Percentiles rank a stretch among this genome's conserved stretches.
Conservation (phyloP, 2,329 filamentous ascomycete genomes). For the Phialophora macrospora region DNA sequence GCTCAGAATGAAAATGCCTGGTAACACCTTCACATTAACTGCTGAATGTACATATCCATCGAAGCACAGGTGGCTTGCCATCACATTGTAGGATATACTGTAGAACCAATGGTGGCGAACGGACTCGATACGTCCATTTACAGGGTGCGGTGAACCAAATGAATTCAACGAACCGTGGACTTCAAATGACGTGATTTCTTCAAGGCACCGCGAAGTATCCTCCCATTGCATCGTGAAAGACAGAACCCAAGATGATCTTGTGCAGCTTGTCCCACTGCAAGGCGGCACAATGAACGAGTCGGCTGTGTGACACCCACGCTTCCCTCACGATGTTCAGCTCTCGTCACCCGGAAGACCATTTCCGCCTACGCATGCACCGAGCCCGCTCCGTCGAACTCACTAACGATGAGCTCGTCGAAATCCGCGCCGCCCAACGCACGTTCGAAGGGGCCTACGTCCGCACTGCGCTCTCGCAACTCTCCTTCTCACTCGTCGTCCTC, state of each 20-base stretch:
- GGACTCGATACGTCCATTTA: background rate
- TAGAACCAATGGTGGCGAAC: background rate
- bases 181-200: conserved; percentile 10
- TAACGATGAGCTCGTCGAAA: conserved; percentile 84
- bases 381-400: conserved; percentile 83
- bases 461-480: conserved; percentile 92
- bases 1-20: background rate
- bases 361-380: conserved; percentile 80
- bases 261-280: background rate
- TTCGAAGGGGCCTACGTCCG: conserved; percentile 97
- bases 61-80: background rate
- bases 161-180: background rate
- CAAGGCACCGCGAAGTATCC: no score
- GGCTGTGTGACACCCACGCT: background rate
- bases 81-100: background rate
- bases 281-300: background rate
- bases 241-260: background rate
- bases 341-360: conserved; percentile 71
- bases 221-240: background rate
- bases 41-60: background rate
- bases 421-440: conserved; percentile 91
- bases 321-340: conserved; percentile 22
- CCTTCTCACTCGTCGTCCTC: conserved; percentile 89
- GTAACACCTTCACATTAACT: background rate
- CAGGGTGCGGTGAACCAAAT: background rate